Conservation (phyloP, 495 filamentous ascomycete genomes). For the Recurvomyces mirabilis region DNA sequence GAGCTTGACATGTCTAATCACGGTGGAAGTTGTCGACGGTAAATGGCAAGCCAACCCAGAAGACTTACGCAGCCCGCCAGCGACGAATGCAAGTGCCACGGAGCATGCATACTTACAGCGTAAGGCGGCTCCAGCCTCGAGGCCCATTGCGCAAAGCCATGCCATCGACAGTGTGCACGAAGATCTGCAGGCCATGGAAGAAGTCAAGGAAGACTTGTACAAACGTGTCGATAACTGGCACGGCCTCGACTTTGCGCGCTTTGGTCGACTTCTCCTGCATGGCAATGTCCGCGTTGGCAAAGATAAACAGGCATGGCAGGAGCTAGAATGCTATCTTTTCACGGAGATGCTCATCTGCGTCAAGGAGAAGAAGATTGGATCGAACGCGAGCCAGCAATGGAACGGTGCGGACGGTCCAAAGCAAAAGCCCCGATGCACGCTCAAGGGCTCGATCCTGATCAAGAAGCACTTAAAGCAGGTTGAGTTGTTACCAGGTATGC, state of each 20-base stretch:
- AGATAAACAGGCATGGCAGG: constrained; percentile 95
- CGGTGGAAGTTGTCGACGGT: constrained; percentile 84
- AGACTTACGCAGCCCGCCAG: constrained; percentile 60
- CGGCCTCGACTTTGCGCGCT: constrained; percentile 88
- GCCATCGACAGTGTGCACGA: constrained; percentile 34
- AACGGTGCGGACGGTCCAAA: constrained; percentile 38
- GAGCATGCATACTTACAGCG: constrained; percentile 11
- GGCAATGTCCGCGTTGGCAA: constrained; percentile 91
- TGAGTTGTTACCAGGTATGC: too few relatives aligned
- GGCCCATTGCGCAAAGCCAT: constrained; percentile 5
- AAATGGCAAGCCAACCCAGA: constrained; percentile 85
- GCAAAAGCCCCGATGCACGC: constrained; percentile 64
- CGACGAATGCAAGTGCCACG: constrained; percentile 38
- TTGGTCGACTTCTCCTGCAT: constrained; percentile 80
- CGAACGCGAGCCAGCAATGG: constrained; percentile 43
- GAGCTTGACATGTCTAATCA: constrained; percentile 85
- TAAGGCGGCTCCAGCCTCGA: neutral
- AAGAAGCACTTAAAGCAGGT: constrained; percentile 95
- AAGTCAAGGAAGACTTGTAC: constrained; percentile 77
- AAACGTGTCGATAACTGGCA: constrained; percentile 96
- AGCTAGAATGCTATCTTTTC: constrained; percentile 94
- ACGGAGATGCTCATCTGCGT: constrained; percentile 99
- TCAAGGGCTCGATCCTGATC: constrained; percentile 97
- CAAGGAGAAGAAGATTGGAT: constrained; percentile 76
- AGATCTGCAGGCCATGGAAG: constrained; percentile 57